phyloP scores from a whole-genome alignment of 768 basidiomycete species.

The Flagelloscypha sp. region DNA sequence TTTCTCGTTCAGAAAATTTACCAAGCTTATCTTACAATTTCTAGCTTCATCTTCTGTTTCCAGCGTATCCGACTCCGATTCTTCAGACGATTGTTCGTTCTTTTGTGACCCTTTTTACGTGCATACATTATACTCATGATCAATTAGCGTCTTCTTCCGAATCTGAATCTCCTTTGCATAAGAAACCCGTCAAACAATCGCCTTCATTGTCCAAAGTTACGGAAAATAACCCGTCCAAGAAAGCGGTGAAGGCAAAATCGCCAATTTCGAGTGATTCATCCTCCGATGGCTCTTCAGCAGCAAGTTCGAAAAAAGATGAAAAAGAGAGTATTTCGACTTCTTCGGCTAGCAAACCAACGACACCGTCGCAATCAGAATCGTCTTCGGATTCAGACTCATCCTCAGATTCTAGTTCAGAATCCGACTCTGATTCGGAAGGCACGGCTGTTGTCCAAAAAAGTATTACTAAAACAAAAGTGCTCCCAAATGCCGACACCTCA shows the following conservation, averaged over 20 bases:
- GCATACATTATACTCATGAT: too few relatives aligned
- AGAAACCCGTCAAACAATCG: too few relatives aligned
- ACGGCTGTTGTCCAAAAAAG: constrained; percentile 1
- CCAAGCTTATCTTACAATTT: too few relatives aligned
- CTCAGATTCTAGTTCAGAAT: constrained; percentile 21
- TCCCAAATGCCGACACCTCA: not conserved
- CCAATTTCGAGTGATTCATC: not conserved
- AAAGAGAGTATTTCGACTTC: not conserved
- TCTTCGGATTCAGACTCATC: constrained; percentile 10
- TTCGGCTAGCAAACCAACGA: not conserved
- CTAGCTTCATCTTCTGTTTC: constrained; percentile 13
- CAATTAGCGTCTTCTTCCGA: not conserved
- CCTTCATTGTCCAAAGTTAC: too few relatives aligned
- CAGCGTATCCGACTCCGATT: constrained; percentile 19
- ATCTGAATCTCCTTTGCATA: too few relatives aligned
- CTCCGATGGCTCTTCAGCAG: too few relatives aligned
- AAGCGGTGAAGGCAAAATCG: too few relatives aligned
- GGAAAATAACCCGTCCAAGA: too few relatives aligned
- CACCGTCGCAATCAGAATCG: constrained; percentile 3
- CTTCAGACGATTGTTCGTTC: constrained; percentile 16
- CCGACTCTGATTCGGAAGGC: constrained; percentile 16
- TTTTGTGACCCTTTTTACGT: constrained; percentile 4
- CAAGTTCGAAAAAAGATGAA: constrained; percentile 2
- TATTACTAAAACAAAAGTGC: not conserved
- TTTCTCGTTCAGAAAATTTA: too few relatives aligned